Evolutionary conservation across 352 stramenopile genomes (phyloP).

Genomic region (Globisporangium parvum): DNA sequence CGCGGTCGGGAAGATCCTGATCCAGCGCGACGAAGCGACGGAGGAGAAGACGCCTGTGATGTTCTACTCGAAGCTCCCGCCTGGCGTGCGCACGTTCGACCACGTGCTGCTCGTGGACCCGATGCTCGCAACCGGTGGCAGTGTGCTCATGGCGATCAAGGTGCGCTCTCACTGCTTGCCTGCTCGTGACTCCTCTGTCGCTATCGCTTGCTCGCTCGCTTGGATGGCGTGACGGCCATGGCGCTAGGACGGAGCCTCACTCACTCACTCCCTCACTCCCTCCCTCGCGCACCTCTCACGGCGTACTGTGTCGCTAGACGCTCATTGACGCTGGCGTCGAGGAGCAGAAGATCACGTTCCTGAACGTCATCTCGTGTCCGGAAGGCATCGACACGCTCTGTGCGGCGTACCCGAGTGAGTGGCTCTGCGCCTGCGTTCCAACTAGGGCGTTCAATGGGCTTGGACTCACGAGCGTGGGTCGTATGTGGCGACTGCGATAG

Average conservation of each 20-base stretch:
- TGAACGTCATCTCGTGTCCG: slow-evolving; percentile 92
- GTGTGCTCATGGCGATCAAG: slow-evolving; percentile 88
- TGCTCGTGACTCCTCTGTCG: too few species aligned
- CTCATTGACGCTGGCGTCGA: slow-evolving; percentile 82
- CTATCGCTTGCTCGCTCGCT: too few species aligned
- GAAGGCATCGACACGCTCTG: slow-evolving; percentile 86
- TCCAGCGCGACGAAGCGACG: slow-evolving; percentile 93
- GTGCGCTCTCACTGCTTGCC: too few species aligned
- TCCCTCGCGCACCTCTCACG: slow-evolving; percentile 1
- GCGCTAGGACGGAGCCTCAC: too few species aligned
- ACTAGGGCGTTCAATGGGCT: too few species aligned
- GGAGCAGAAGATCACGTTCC: slow-evolving; percentile 90
- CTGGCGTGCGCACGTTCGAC: slow-evolving; percentile 65
- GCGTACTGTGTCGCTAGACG: slow-evolving; percentile 26
- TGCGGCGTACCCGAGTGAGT: slow-evolving; percentile 55
- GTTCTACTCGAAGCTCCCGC: slow-evolving; percentile 95
- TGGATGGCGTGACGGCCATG: too few species aligned
- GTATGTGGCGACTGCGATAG: slow-evolving; percentile 15
- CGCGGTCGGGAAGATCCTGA: slow-evolving; percentile 95
- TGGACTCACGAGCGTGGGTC: neutral
- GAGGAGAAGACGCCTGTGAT: slow-evolving; percentile 83
- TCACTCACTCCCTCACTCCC: too few species aligned
- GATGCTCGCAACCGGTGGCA: slow-evolving; percentile 93
- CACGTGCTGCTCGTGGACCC: slow-evolving; percentile 95
- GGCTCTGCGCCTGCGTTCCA: too few species aligned